A percentile compares a stretch with the other conserved stretches of the same genome.
phyloP scores from a whole-genome alignment of 148 eudicot genomes.

The Fallopia convolvulus region DNA sequence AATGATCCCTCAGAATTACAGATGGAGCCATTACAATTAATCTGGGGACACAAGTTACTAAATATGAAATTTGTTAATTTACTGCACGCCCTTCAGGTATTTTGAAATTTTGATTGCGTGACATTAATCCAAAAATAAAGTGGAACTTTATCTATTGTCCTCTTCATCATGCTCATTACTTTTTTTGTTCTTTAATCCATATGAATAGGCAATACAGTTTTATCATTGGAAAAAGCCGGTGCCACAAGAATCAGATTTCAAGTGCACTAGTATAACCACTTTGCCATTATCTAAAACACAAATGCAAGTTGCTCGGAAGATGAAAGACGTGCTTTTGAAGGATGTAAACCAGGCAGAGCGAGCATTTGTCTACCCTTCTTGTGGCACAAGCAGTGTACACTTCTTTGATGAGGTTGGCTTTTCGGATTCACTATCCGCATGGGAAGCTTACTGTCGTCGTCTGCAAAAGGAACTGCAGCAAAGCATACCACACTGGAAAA shows the following conservation, averaged over 20 bases:
- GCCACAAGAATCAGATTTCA: slow-evolving; percentile 15
- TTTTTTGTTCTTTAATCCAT: background rate
- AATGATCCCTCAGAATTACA: slow-evolving; percentile 30
- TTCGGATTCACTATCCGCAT: slow-evolving; percentile 38
- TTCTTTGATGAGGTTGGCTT: slow-evolving; percentile 40
- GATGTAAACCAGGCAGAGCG: slow-evolving; percentile 30
- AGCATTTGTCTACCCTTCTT: slow-evolving; percentile 11
- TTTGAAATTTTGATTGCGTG: slow-evolving; percentile 13
- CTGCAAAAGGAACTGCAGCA: slow-evolving; percentile 35
- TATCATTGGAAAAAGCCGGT: slow-evolving; percentile 46
- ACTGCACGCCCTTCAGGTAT: slow-evolving; percentile 88
- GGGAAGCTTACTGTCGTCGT: slow-evolving; percentile 54
- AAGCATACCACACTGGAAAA: slow-evolving; percentile 62
- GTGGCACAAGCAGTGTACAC: slow-evolving; percentile 7
- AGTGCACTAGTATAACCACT: slow-evolving; percentile 13
- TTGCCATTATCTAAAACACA: slow-evolving; percentile 38
- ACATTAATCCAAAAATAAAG: background rate
- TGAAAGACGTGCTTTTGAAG: slow-evolving; percentile 35
- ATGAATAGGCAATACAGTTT: slow-evolving; percentile 72
- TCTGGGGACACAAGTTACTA: slow-evolving; percentile 38
- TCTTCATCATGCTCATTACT: background rate
- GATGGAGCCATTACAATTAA: slow-evolving; percentile 40
- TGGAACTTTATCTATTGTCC: background rate
- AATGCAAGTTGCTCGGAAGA: slow-evolving; percentile 19
- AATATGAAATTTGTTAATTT: slow-evolving; percentile 50